phyloP scores from a whole-genome alignment of 495 filamentous ascomycete species.

The Podospora comata region DNA sequence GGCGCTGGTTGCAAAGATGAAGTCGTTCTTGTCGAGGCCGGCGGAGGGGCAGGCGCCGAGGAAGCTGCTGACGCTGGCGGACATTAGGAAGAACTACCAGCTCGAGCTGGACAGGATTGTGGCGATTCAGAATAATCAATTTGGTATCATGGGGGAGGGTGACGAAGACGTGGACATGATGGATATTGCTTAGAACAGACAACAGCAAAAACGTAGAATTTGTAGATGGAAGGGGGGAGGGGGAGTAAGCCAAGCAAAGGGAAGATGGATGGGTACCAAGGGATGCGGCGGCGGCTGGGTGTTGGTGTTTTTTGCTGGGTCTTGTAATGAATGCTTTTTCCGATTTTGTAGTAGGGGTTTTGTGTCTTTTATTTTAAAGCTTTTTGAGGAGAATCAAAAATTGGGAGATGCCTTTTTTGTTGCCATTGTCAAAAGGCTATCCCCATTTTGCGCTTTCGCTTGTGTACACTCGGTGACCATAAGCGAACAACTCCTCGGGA shows the following conservation, averaged over 20 bases:
- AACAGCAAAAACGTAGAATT: background rate
- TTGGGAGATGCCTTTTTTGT: slow-evolving; percentile 2
- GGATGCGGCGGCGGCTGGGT: background rate
- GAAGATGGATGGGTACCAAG: background rate
- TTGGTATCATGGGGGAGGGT: slow-evolving; percentile 41
- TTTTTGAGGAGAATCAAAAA: slow-evolving; percentile 7
- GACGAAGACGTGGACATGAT: slow-evolving; percentile 48
- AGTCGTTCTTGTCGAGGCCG: slow-evolving; percentile 15
- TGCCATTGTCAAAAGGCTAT: background rate
- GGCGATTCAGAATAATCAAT: slow-evolving; percentile 57
- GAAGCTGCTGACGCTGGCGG: slow-evolving; percentile 73
- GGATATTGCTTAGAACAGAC: slow-evolving; percentile 30
- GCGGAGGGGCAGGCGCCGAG: slow-evolving; percentile 36
- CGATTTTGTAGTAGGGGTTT: background rate
- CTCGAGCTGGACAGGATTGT: slow-evolving; percentile 76
- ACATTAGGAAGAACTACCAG: slow-evolving; percentile 81
- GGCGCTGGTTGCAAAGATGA: slow-evolving; percentile 27
- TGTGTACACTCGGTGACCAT: too few relatives aligned
- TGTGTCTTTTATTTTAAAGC: slow-evolving; percentile 1
- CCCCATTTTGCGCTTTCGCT: background rate
- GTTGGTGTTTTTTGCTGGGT: background rate
- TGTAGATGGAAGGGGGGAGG: background rate
- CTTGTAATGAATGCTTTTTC: background rate
- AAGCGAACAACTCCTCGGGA: too few relatives aligned
- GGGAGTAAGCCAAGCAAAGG: background rate